These are phyloP conservation scores for Friedmanniomyces endolithicus DNA, from an alignment of 495 filamentous ascomycete genomes.

Conservation along the genomic window DNA sequence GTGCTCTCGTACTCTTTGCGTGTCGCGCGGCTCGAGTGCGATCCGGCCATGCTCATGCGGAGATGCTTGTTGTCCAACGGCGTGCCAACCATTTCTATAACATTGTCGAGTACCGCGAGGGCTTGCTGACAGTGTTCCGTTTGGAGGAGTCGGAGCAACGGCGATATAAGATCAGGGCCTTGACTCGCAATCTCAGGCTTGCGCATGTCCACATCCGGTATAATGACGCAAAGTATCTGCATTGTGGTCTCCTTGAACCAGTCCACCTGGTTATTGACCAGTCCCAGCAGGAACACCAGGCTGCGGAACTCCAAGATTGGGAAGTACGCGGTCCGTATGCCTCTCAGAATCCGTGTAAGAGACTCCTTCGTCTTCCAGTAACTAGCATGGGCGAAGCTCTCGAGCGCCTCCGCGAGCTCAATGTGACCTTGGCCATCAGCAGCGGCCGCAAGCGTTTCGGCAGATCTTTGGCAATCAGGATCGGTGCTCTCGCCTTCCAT, in stretches of 20 bases:
- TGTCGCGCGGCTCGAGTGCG: conserved; percentile 59
- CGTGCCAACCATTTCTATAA: conserved; percentile 86
- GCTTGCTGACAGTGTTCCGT: conserved; percentile 89
- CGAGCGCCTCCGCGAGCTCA: conserved; percentile 48
- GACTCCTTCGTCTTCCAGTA: conserved; percentile 69
- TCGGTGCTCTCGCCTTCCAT: conserved; percentile 55
- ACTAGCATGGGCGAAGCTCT: conserved; percentile 53
- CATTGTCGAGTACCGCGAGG: conserved; percentile 78
- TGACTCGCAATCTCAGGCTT: conserved; percentile 80
- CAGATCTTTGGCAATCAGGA: conserved; percentile 44
- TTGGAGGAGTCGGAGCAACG: conserved; percentile 76
- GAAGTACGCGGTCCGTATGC: conserved; percentile 68
- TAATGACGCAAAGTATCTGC: conserved; percentile 71
- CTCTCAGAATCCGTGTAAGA: conserved; percentile 56
- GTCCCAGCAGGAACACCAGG: conserved; percentile 79
- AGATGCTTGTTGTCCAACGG: conserved; percentile 88
- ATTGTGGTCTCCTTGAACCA: conserved; percentile 91
- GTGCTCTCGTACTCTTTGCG: conserved; percentile 91
- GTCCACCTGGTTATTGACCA: conserved; percentile 72
- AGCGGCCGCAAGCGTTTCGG: conserved; percentile 54
- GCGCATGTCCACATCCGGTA: conserved; percentile 87
- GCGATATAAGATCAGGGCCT: conserved; percentile 90
- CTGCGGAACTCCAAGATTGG: conserved; percentile 72
- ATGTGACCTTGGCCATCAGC: conserved; percentile 56
- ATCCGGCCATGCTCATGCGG: conserved; percentile 88